These are phyloP conservation scores for Saccharomycopsis schoenii DNA, from an alignment of 805 yeast species.

Conservation along the genomic window DNA sequence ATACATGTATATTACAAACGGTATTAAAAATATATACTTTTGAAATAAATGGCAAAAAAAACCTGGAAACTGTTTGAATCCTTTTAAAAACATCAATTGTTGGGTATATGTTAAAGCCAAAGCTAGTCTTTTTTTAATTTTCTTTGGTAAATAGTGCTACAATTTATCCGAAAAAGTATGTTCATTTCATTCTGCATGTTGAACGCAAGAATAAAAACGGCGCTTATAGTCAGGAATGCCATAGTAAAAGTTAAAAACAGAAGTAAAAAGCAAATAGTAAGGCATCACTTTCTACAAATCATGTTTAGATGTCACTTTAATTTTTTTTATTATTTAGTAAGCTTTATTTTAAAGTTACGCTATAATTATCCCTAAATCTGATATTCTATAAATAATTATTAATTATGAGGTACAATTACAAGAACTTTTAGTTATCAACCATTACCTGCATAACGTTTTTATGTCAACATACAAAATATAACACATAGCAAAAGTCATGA, in stretches of 20 bases:
- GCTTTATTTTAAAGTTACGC: not conserved
- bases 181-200: not conserved
- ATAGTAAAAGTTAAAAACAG: not conserved
- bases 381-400: not conserved
- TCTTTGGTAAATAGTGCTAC: not conserved
- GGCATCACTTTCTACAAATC: not conserved
- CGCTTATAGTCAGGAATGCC: not conserved
- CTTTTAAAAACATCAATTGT: not conserved
- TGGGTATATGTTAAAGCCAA: not conserved
- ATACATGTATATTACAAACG: not conserved
- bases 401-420: not conserved
- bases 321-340: not conserved
- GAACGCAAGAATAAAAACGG: not conserved
- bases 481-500: too few relatives aligned
- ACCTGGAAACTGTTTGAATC: not conserved
- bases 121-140: not conserved
- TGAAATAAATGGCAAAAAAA: not conserved
- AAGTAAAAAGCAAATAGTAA: not conserved
- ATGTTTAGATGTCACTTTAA: not conserved
- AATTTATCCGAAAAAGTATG: not conserved
- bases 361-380: not conserved
- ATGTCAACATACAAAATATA: not conserved
- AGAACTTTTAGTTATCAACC: not conserved
- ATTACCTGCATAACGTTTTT: not conserved
- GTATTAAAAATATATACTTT: not conserved